A percentile compares a stretch with the other conserved stretches of the same genome.
These are phyloP conservation scores for Cyberlindnera galapagoensis DNA, from an alignment of 805 yeast species.

Conservation along the genomic window DNA sequence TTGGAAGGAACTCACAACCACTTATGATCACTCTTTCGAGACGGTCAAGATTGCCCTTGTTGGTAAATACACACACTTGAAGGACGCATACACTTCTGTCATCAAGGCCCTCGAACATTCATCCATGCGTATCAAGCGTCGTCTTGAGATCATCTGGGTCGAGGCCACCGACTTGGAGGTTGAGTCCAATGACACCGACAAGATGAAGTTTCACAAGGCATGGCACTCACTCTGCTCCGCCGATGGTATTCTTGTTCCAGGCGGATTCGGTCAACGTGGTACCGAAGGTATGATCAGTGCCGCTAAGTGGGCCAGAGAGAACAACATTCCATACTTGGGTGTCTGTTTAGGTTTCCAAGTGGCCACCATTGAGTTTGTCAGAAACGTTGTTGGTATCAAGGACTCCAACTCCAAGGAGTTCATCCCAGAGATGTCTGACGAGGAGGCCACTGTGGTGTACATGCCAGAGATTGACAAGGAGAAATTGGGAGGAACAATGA, in stretches of 20 bases:
- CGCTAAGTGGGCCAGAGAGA: conserved; percentile 97
- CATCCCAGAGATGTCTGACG: conserved; percentile 52
- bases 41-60: conserved; percentile 92
- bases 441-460: conserved; percentile 75
- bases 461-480: conserved; percentile 98
- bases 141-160: conserved; percentile 89
- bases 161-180: conserved; percentile 89
- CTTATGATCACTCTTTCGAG: conserved; percentile 78
- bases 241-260: conserved; percentile 96
- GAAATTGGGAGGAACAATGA: conserved; percentile 98
- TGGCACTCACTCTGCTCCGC: conserved; percentile 93
- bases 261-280: conserved; percentile 97
- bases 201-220: conserved; percentile 83
- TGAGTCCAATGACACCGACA: conserved; percentile 52
- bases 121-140: conserved; percentile 81
- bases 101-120: conserved; percentile 94
- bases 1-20: conserved; percentile 77
- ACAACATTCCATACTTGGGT: conserved; percentile 89
- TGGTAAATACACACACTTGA: conserved; percentile 93
- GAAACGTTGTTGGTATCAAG: conserved; percentile 65
- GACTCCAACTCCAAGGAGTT: conserved; percentile 82
- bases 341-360: conserved; percentile 96
- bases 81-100: conserved; percentile 92
- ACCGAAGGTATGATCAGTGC: conserved; percentile 98
- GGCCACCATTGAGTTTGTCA: conserved; percentile 89